Percentiles rank a stretch among this genome's conserved stretches.
These are phyloP conservation scores for Musa acuminata DNA, from an alignment of 176 grass and related monocot species.

Conservation along the genomic window DNA sequence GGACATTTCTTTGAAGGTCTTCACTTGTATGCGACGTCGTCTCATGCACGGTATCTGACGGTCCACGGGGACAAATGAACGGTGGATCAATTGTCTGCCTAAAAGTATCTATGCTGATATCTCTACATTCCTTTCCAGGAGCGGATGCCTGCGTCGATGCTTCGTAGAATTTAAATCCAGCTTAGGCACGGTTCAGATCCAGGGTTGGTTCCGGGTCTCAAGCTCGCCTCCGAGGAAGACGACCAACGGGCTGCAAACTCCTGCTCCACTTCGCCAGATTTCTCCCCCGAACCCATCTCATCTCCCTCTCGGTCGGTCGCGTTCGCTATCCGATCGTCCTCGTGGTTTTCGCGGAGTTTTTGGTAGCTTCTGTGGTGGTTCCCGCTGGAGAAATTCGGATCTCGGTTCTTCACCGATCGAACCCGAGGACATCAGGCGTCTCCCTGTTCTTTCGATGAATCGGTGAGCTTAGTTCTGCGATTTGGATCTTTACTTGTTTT, in stretches of 20 bases:
- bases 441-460: slow-evolving; percentile 7
- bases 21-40: no score
- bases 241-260: background rate
- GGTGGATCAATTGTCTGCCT: no score
- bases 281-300: background rate
- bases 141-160: no score
- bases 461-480: slow-evolving; percentile 12
- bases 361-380: background rate
- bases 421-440: background rate
- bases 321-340: background rate
- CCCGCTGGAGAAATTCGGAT: background rate
- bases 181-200: background rate
- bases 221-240: background rate
- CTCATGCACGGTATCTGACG: no score
- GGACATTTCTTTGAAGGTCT: no score
- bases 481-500: background rate
- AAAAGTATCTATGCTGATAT: no score
- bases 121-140: no score
- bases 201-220: slow-evolving; percentile 2
- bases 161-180: slow-evolving; percentile 1
- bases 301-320: background rate
- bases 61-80: no score
- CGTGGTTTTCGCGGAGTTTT: background rate
- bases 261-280: background rate
- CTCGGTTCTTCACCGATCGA: background rate